These are phyloP conservation scores for Colletotrichum horii DNA, from an alignment of 2,329 filamentous ascomycete species.

Conservation along the genomic window DNA sequence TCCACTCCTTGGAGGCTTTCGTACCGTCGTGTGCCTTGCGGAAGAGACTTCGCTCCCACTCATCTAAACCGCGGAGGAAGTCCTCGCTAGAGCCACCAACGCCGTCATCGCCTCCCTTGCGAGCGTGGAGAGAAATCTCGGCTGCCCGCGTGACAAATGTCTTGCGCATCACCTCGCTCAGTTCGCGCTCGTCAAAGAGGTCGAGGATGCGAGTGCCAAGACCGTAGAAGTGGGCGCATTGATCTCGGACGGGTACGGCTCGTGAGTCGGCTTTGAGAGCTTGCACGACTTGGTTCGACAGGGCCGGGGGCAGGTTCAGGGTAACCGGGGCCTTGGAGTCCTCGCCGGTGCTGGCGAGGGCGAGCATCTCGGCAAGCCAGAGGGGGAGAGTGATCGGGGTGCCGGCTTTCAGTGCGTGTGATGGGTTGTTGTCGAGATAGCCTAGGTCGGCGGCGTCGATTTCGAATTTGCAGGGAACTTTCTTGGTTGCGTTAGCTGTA, in stretches of 20 bases:
- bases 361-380: slow-evolving; percentile 95
- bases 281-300: slow-evolving; percentile 82
- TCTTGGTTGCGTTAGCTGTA: slow-evolving; percentile 61
- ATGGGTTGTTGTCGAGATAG: slow-evolving; percentile 84
- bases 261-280: slow-evolving; percentile 90
- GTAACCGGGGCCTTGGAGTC: slow-evolving; percentile 69
- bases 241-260: slow-evolving; percentile 81
- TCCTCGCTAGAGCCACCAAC: slow-evolving; percentile 72
- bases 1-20: slow-evolving; percentile 73
- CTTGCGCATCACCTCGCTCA: slow-evolving; percentile 76
- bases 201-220: slow-evolving; percentile 87
- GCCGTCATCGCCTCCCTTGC: slow-evolving; percentile 76
- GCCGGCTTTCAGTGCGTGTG: slow-evolving; percentile 74
- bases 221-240: slow-evolving; percentile 87
- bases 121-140: slow-evolving; percentile 87
- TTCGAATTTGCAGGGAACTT: slow-evolving; percentile 95
- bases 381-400: slow-evolving; percentile 84
- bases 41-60: slow-evolving; percentile 83
- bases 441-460: slow-evolving; percentile 86
- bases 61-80: slow-evolving; percentile 86
- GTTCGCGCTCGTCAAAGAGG: slow-evolving; percentile 80
- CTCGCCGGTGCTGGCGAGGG: slow-evolving; percentile 62
- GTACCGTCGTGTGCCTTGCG: slow-evolving; percentile 76
- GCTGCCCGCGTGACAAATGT: slow-evolving; percentile 83
- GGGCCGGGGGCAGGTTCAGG: slow-evolving; percentile 79